These are phyloP conservation scores for Cytospora piceicola DNA, from an alignment of 2,329 filamentous ascomycete genomes.

Conservation along the genomic window DNA sequence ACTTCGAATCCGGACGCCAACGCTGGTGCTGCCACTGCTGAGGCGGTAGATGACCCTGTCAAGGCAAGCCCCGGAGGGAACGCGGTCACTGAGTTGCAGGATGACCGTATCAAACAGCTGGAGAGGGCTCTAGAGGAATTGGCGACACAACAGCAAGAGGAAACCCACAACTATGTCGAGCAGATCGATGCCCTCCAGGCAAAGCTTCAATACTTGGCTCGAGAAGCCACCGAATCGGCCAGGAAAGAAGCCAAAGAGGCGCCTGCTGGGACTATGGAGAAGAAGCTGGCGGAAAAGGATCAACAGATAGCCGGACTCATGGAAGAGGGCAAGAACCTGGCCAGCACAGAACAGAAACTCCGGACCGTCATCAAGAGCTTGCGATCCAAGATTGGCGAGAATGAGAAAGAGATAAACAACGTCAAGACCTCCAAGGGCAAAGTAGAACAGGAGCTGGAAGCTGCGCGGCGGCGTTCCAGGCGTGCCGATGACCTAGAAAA, in stretches of 20 bases:
- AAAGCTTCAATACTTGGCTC: slow-evolving; percentile 86
- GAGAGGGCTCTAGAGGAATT: slow-evolving; percentile 42
- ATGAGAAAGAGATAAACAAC: slow-evolving; percentile 67
- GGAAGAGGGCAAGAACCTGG: slow-evolving; percentile 89
- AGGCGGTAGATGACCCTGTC: slow-evolving; percentile 8
- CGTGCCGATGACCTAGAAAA: slow-evolving; percentile 61
- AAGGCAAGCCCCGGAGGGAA: slow-evolving; percentile 6
- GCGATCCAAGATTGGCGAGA: slow-evolving; percentile 65
- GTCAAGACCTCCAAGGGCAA: slow-evolving; percentile 64
- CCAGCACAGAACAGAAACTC: slow-evolving; percentile 83
- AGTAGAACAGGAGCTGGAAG: slow-evolving; percentile 53
- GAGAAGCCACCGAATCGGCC: slow-evolving; percentile 76
- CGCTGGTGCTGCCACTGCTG: slow-evolving; percentile 6
- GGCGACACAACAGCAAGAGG: slow-evolving; percentile 71
- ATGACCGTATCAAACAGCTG: slow-evolving; percentile 44
- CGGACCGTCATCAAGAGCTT: slow-evolving; percentile 83
- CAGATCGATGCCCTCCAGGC: slow-evolving; percentile 89
- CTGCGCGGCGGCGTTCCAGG: slow-evolving; percentile 51
- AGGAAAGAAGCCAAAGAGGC: slow-evolving; percentile 68
- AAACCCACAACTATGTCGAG: slow-evolving; percentile 82
- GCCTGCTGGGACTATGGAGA: slow-evolving; percentile 68
- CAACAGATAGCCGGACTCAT: slow-evolving; percentile 87
- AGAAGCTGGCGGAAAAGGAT: slow-evolving; percentile 85
- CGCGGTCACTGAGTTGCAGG: slow-evolving; percentile 43
- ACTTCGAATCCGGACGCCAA: slow-evolving; percentile 11